Evolutionary conservation across 2,329 filamentous ascomycete genomes (phyloP), one percentile per base, ranked within the genome.

Genomic region (Paecilomyces fulvus): DNA sequence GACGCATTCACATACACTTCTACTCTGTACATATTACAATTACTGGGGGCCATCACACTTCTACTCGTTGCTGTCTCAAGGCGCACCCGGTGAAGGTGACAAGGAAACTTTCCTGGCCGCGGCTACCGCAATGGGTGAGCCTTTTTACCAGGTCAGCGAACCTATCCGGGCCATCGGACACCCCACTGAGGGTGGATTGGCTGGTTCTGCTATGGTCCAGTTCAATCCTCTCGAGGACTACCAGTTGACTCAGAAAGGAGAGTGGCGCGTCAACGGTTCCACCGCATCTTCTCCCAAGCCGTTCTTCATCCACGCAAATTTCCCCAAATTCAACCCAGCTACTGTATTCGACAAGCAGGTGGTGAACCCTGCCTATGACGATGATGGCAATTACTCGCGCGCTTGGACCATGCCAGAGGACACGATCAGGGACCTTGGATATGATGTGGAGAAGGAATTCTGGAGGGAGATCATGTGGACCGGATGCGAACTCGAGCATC

Each of bases 21-120:
- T 79, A n/a, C 67, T 80, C 3, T 70, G 75, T 3, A 68, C 72
- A 1, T 80, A 80, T 62, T 80, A 81, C 64, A 80, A 79, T 60
- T 68, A 72, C 50, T 78, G 73, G 65, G 76, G 76, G 1, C 75
- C 77, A 3, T 61, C 67, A 0, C 70, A 72, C 54, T 80, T 77
- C 60, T 80, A 79, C 58, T 70, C 71, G 0, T 63, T 80, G 0
- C 67, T 78, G 8, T 75, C 72, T 3, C 77, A 79, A 62, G 77
- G 77, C 31, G 77, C 73, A 7, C 67, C 73, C 0, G 78, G 78
- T 10, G 71, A 79, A 63, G 78, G 78, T 14, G 78, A 80, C 64
- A 80, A 80, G 61, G 78, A 80, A 60, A 79, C 77, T 0, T 80
- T 80, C 59, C 63, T 77, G 14, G 68, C 74, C 4, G 77, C 77